These are phyloP conservation scores for Globisporangium abappressorium DNA, from an alignment of 352 stramenopile species.

Conservation along the genomic window DNA sequence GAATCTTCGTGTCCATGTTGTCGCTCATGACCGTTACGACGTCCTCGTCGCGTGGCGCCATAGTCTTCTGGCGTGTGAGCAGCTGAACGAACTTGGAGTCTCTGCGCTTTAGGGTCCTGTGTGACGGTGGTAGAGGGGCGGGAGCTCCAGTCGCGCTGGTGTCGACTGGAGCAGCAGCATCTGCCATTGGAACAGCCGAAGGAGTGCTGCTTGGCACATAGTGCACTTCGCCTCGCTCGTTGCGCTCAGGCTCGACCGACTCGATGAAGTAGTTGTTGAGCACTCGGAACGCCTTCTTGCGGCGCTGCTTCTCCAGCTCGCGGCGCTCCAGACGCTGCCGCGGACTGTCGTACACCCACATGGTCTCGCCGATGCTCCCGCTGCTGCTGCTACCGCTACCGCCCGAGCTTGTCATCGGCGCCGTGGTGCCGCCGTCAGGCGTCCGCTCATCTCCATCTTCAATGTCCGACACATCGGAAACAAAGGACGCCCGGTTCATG, in stretches of 20 bases:
- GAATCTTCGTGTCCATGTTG: slow-evolving; percentile 3
- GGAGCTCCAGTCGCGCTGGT: slow-evolving; percentile 28
- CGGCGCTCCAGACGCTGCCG: slow-evolving; percentile 47
- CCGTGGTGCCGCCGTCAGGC: slow-evolving; percentile 24
- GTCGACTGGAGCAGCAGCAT: slow-evolving; percentile 38
- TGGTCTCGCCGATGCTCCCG: slow-evolving; percentile 38
- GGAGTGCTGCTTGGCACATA: background rate
- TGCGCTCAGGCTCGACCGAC: slow-evolving; percentile 11
- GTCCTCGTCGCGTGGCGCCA: slow-evolving; percentile 29
- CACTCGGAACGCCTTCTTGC: slow-evolving; percentile 52
- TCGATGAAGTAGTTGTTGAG: slow-evolving; percentile 47
- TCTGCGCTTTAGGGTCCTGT: slow-evolving; percentile 30
- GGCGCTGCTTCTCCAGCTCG: slow-evolving; percentile 49
- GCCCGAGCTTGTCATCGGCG: slow-evolving; percentile 28
- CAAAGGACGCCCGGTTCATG: background rate
- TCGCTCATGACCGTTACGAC: slow-evolving; percentile 32
- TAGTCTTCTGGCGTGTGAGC: slow-evolving; percentile 24
- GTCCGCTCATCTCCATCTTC: slow-evolving; percentile 13
- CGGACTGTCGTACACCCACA: slow-evolving; percentile 52
- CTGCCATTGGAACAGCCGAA: slow-evolving; percentile 3
- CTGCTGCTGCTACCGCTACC: slow-evolving; percentile 26
- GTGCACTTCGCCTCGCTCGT: slow-evolving; percentile 2
- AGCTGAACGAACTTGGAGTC: slow-evolving; percentile 35
- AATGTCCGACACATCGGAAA: background rate
- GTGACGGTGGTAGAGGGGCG: slow-evolving; percentile 35